Base-by-base conservation (phyloP, 305 asterid species). In the Caryopteris hybrid region DNA sequence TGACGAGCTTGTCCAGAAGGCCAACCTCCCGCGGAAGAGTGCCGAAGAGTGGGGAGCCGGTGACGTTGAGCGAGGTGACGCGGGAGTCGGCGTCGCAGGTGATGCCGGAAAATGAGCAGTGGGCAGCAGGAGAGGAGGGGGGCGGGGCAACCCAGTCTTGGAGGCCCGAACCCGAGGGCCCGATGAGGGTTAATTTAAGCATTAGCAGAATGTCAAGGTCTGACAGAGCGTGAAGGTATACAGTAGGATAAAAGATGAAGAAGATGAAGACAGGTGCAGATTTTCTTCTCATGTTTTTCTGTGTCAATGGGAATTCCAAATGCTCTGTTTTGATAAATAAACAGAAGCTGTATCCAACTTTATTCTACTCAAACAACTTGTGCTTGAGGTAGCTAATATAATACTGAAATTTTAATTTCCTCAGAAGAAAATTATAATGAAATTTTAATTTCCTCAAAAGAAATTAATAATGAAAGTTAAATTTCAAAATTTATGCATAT, bases 81-180 rank as follows among this genome's bases (percentile, higher is more conserved):
- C 87, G 86, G 17, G 39, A 67, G 33, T 58, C 63, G 1, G 62
- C 61, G 41, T 85, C 86, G 71, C 96, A 89, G 2, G 75, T 72
- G 14, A 91, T 71, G 52, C 98, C 98, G 54, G 88, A 80, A 48
- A 89, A 91, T 1, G 75, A 69, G 76, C 96, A 91, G 77, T 88
- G 88, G 5, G 67, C 64, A 2, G 81, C 27, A 2, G 81, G 22
- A 0, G 83, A 72, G 8, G 71, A 39, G 2, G 65, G 17, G 9
- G 81, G 46, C 10, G 81, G 70, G 1, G 70, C 55, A 8, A 20
- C 66, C 96, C 97, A 93, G 75, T 93, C 96, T 5, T 51, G 61
- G 39, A 90, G 91, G 8, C 80, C 89, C 52, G 87, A 66, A 18
- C 84, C 76, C 29, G 76, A 71, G 0, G 81, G 79, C 9, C 83